phyloP scores from a whole-genome alignment of 2,329 filamentous ascomycete genomes.

The Pseudogymnoascus sp. region DNA sequence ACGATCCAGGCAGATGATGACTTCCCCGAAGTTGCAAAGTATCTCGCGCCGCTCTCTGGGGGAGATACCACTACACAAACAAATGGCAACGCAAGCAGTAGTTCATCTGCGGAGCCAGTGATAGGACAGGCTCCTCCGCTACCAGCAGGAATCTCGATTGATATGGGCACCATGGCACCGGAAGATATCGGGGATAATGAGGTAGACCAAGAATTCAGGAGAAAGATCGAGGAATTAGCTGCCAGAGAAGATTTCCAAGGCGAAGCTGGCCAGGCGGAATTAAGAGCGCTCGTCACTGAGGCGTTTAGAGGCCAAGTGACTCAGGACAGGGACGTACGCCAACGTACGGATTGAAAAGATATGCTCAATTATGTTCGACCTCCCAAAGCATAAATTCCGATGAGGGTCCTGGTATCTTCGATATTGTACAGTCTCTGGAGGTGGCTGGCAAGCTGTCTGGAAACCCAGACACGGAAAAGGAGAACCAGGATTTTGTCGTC shows the following conservation, averaged over 20 bases:
- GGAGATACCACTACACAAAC: conserved; percentile 24
- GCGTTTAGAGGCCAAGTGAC: conserved; percentile 63
- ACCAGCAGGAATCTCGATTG: conserved; percentile 69
- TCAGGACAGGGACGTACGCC: conserved; percentile 52
- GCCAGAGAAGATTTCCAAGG: conserved; percentile 75
- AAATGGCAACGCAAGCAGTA: conserved; percentile 17
- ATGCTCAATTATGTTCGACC: conserved; percentile 26
- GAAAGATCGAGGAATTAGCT: conserved; percentile 83
- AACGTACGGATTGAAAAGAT: conserved; percentile 45
- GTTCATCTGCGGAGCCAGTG: conserved; percentile 5
- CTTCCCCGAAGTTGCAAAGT: conserved; percentile 65
- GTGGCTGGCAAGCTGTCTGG: conserved; percentile 37
- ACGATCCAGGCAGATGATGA: conserved; percentile 74
- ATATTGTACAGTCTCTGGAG: conserved; percentile 43
- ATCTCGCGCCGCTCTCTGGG: conserved; percentile 35
- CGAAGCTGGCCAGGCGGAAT: conserved; percentile 67
- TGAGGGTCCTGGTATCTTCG: conserved; percentile 41
- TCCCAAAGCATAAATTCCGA: conserved; percentile 56
- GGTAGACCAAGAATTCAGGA: conserved; percentile 73
- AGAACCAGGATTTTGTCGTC: conserved; percentile 45
- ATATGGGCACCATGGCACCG: conserved; percentile 65
- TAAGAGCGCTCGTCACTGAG: conserved; percentile 73
- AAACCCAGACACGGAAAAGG: conserved; percentile 45
- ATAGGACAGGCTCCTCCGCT: conserved; percentile 45
- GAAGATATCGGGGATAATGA: conserved; percentile 54